Evolutionary conservation across 2,329 filamentous ascomycete genomes (phyloP).

Genomic region (Lecanoromycetidae sp.): DNA sequence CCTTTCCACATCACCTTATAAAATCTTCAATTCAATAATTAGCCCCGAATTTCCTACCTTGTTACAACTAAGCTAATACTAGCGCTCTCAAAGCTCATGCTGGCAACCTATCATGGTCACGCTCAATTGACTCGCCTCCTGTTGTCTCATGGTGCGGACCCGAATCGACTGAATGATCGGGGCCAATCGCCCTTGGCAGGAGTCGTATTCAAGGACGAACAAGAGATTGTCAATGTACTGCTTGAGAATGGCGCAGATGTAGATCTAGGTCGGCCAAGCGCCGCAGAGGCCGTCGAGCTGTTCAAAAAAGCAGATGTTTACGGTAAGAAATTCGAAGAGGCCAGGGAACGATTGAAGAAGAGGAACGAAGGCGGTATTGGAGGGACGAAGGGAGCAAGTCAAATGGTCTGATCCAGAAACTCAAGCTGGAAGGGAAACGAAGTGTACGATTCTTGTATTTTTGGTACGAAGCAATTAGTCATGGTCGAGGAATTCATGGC

Average conservation of each 20-base stretch:
- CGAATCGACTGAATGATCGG: conserved; percentile 55
- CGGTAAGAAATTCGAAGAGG: conserved; percentile 10
- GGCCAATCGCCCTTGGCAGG: conserved; percentile 59
- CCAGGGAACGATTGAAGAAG: conserved; percentile 5
- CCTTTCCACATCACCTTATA: background rate
- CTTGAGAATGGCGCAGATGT: conserved; percentile 26
- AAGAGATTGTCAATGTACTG: conserved; percentile 47
- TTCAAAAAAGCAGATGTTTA: conserved; percentile 15
- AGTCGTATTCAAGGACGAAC: conserved; percentile 60
- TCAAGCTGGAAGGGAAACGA: too few relatives aligned
- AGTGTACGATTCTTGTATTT: too few relatives aligned
- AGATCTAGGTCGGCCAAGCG: conserved; percentile 16
- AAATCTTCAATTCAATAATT: background rate
- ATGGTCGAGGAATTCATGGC: too few relatives aligned
- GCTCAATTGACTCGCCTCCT: conserved; percentile 9
- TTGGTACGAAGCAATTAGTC: too few relatives aligned
- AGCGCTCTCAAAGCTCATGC: conserved; percentile 49
- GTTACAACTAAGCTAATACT: background rate
- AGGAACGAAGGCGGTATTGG: conserved; percentile 1
- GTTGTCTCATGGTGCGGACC: conserved; percentile 20
- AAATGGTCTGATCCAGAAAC: conserved; percentile 10
- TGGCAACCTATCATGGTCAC: conserved; percentile 47
- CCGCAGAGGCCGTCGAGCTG: conserved; percentile 13
- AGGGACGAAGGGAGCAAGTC: conserved; percentile 11
- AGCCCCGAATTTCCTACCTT: background rate